phyloP scores from a whole-genome alignment of 2,329 filamentous ascomycete genomes.

The Colletotrichum graminicola region DNA sequence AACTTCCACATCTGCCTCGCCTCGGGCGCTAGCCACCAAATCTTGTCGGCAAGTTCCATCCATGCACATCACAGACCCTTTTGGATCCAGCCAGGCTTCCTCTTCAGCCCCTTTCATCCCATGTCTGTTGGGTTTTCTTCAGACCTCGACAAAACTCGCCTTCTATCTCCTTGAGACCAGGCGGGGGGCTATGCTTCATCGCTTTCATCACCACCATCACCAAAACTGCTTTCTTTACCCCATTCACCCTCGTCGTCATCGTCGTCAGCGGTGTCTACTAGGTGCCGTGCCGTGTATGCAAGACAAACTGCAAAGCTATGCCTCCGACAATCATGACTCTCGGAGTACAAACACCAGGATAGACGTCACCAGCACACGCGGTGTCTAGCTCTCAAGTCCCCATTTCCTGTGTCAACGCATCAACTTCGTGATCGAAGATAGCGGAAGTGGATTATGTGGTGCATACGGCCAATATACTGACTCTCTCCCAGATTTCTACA shows the following conservation, averaged over 20 bases:
- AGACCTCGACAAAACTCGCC: background rate
- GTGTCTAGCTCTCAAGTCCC: background rate
- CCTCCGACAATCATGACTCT: background rate
- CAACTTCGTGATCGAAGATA: background rate
- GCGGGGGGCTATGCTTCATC: no score
- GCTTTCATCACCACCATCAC: background rate
- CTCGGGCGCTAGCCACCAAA: background rate
- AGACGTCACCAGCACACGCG: background rate
- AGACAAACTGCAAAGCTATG: background rate
- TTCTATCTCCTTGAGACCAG: background rate
- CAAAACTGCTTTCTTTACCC: background rate
- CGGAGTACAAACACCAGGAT: background rate
- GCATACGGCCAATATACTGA: background rate
- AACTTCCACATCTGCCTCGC: slow-evolving; percentile 1
- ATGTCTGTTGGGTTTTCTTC: background rate
- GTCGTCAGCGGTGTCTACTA: background rate
- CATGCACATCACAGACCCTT: background rate
- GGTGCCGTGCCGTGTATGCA: no score
- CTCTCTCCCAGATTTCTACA: background rate
- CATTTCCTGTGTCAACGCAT: background rate
- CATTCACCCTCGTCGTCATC: background rate
- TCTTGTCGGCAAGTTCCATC: background rate
- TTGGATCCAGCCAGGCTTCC: background rate
- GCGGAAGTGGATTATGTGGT: background rate
- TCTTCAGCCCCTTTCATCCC: background rate